Percentiles rank a stretch among this genome's conserved stretches.
Conservation (phyloP, 495 filamentous ascomycete genomes). For the Penicillium lagena region DNA sequence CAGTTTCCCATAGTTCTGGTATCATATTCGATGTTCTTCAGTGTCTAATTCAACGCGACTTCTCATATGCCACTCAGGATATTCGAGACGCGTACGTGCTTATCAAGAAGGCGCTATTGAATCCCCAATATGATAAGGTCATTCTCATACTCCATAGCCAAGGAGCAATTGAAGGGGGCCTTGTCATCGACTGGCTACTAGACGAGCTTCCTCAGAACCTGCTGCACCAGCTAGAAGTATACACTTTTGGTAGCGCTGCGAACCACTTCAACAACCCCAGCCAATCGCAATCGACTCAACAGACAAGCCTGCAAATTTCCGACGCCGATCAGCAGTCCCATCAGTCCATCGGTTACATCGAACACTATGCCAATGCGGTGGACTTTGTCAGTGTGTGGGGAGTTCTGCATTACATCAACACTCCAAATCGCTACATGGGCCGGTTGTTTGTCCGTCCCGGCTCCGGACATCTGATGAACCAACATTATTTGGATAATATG, state of each 20-base stretch:
- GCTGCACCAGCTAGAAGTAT: slow-evolving; percentile 68
- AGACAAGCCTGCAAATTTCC: too few relatives aligned
- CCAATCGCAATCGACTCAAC: not conserved
- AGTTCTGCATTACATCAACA: slow-evolving; percentile 53
- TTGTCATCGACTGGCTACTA: slow-evolving; percentile 75
- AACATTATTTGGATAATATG: slow-evolving; percentile 81
- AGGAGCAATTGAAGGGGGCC: slow-evolving; percentile 68
- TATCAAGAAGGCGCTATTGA: slow-evolving; percentile 21
- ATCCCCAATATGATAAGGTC: slow-evolving; percentile 57
- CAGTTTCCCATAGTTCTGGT: slow-evolving; percentile 32
- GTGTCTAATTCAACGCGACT: slow-evolving; percentile 71
- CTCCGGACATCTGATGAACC: slow-evolving; percentile 67
- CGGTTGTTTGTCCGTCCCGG: slow-evolving; percentile 63
- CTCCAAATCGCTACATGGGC: slow-evolving; percentile 61
- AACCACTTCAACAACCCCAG: slow-evolving; percentile 79
- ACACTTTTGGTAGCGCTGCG: slow-evolving; percentile 79
- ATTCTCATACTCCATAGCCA: slow-evolving; percentile 77
- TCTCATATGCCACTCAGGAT: slow-evolving; percentile 65
- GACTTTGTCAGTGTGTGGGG: slow-evolving; percentile 77
- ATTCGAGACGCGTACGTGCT: slow-evolving; percentile 42
- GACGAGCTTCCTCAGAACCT: slow-evolving; percentile 65
- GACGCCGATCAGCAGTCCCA: not conserved
- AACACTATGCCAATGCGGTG: slow-evolving; percentile 74
- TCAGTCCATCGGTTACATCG: slow-evolving; percentile 59
- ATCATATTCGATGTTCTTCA: slow-evolving; percentile 70